phyloP scores from a whole-genome alignment of 164 flowering plant species.

The Tetrastigma voinierianum region DNA sequence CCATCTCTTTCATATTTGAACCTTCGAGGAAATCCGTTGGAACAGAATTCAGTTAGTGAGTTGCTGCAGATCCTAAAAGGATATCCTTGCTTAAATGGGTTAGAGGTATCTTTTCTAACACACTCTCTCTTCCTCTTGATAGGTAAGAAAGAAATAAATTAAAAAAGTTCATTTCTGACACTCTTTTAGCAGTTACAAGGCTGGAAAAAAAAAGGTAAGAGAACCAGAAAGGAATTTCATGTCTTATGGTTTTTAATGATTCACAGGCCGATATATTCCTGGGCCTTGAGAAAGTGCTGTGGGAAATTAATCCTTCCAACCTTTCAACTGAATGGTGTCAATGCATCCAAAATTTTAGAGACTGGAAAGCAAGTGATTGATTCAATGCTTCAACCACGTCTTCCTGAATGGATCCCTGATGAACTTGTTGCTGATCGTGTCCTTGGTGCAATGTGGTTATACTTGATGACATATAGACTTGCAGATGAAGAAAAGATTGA shows the following conservation, averaged over 20 bases:
- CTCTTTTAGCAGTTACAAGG: too few species aligned
- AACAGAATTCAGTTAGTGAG: conserved; percentile 50
- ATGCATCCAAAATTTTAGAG: conserved; percentile 56
- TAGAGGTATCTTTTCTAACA: conserved; percentile 69
- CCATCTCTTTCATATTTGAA: conserved; percentile 73
- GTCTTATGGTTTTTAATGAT: background rate
- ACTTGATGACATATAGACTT: conserved; percentile 89
- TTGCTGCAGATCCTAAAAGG: conserved; percentile 55
- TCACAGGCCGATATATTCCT: conserved; percentile 88
- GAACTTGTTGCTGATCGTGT: conserved; percentile 85
- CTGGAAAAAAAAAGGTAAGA: too few species aligned
- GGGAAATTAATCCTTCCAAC: conserved; percentile 74
- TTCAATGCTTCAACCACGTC: conserved; percentile 72
- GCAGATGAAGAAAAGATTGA: conserved; percentile 97
- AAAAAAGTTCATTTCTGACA: too few species aligned
- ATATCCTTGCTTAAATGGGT: conserved; percentile 51
- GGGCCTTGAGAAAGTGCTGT: conserved; percentile 91
- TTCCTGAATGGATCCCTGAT: conserved; percentile 72
- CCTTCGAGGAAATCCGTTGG: conserved; percentile 80
- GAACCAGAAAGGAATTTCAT: too few species aligned
- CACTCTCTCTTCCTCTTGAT: too few species aligned
- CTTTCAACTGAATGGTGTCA: conserved; percentile 70
- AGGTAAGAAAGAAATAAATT: too few species aligned
- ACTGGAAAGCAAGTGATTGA: conserved; percentile 70
- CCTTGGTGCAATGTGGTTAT: conserved; percentile 91